Percentiles rank a stretch among this genome's conserved stretches.
phyloP scores from a whole-genome alignment of 2,329 filamentous ascomycete genomes.

The Beauveria sp. region DNA sequence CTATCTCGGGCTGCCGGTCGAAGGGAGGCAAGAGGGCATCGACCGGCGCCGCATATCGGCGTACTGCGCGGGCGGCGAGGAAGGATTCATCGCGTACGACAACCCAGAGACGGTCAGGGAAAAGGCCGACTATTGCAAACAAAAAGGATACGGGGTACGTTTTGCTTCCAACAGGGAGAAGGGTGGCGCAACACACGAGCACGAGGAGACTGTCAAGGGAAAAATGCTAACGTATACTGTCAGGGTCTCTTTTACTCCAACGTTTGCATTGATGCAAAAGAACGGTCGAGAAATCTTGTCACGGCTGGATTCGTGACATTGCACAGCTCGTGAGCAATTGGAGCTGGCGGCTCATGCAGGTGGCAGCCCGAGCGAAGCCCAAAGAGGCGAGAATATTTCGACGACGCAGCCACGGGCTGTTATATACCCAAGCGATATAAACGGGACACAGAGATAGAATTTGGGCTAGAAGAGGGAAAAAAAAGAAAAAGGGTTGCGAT shows the following conservation, averaged over 20 bases:
- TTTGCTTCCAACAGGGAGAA: neutral
- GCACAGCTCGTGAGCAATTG: constrained; percentile 36
- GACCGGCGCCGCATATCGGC: constrained; percentile 63
- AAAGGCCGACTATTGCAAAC: constrained; percentile 67
- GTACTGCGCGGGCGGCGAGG: constrained; percentile 64
- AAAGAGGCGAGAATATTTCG: constrained; percentile 6
- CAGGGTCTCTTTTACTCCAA: constrained; percentile 78
- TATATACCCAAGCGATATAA: neutral
- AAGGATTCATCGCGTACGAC: constrained; percentile 74
- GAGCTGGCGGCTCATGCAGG: too few relatives aligned
- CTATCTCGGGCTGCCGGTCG: constrained; percentile 60
- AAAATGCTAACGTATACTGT: constrained; percentile 1
- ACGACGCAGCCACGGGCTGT: neutral
- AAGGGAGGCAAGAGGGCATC: constrained; percentile 55
- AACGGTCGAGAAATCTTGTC: constrained; percentile 50
- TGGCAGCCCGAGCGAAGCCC: too few relatives aligned
- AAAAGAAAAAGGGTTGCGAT: neutral
- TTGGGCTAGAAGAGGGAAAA: neutral
- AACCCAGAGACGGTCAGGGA: constrained; percentile 67
- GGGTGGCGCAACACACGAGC: too few relatives aligned
- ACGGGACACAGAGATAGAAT: neutral
- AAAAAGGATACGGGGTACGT: constrained; percentile 59
- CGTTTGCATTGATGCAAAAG: constrained; percentile 60
- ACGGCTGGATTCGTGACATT: constrained; percentile 51
- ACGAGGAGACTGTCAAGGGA: neutral